A percentile compares a stretch with the other conserved stretches of the same genome.
phyloP scores from a whole-genome alignment of 2,329 filamentous ascomycete genomes.

The Davidsoniella virescens region DNA sequence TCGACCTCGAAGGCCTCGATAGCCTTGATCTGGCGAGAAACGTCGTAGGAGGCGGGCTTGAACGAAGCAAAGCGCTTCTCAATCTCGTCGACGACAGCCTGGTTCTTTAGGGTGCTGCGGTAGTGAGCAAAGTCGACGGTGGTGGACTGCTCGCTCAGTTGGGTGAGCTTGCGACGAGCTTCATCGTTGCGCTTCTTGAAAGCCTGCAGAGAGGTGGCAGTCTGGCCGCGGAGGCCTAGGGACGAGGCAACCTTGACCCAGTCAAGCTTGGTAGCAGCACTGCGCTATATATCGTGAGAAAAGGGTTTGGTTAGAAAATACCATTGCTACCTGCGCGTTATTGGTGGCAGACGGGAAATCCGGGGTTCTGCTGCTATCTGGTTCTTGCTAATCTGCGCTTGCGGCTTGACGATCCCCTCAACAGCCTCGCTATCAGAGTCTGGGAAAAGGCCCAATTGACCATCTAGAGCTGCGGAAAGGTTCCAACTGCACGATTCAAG shows the following conservation, averaged over 20 bases:
- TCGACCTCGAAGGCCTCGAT: constrained; percentile 97
- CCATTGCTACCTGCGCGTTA: not conserved
- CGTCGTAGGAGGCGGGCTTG: constrained; percentile 87
- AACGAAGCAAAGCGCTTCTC: constrained; percentile 87
- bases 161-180: constrained; percentile 79
- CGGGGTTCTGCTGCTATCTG: not conserved
- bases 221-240: constrained; percentile 91
- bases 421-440: not conserved
- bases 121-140: constrained; percentile 88
- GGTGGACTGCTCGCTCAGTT: constrained; percentile 69
- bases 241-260: constrained; percentile 90
- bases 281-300: constrained; percentile 49
- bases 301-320: no score
- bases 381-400: not conserved
- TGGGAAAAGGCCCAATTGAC: not conserved
- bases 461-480: not conserved
- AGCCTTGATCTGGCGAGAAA: constrained; percentile 85
- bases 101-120: constrained; percentile 88
- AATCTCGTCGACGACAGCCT: constrained; percentile 86
- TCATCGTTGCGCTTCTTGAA: constrained; percentile 99
- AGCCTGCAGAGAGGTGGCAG: constrained; percentile 72
- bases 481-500: not conserved
- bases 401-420: not conserved
- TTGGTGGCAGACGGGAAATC: not conserved
- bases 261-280: constrained; percentile 97